Evolutionary conservation across 768 basidiomycete genomes (phyloP).

Genomic region (Suillus paluster): DNA sequence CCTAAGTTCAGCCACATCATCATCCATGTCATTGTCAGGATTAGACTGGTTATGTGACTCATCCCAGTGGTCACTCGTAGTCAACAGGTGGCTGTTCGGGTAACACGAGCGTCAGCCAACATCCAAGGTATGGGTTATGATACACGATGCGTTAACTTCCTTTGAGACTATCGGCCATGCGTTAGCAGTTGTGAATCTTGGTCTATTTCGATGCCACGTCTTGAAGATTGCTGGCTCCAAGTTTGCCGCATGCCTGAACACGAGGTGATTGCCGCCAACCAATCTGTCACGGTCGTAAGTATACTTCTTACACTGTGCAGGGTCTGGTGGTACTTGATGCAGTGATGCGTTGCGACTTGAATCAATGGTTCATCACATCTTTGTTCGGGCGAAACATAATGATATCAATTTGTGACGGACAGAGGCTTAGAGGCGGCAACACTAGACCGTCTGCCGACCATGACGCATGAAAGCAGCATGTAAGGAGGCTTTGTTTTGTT

Average conservation of each 20-base stretch:
- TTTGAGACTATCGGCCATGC: background rate
- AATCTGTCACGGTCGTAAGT: too few relatives aligned
- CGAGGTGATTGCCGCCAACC: conserved; percentile 15
- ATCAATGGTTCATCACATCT: background rate
- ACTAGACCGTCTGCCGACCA: too few relatives aligned
- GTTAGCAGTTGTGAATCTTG: background rate
- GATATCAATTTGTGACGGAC: too few relatives aligned
- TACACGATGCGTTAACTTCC: background rate
- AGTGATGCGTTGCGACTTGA: background rate
- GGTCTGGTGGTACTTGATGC: background rate
- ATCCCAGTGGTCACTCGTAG: too few relatives aligned
- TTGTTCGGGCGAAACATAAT: conserved; percentile 1
- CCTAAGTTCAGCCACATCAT: background rate
- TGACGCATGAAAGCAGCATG: too few relatives aligned
- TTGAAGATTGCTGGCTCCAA: background rate
- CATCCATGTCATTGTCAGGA: too few relatives aligned
- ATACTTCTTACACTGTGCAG: too few relatives aligned
- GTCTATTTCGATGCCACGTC: background rate
- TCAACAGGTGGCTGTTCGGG: background rate
- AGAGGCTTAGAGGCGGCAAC: too few relatives aligned
- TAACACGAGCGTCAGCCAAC: background rate
- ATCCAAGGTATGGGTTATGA: background rate
- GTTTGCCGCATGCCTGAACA: background rate
- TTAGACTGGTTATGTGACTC: too few relatives aligned
- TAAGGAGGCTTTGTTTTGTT: too few relatives aligned